phyloP scores from a whole-genome alignment of 345 rosid species.

The Lepidium aucheri region DNA sequence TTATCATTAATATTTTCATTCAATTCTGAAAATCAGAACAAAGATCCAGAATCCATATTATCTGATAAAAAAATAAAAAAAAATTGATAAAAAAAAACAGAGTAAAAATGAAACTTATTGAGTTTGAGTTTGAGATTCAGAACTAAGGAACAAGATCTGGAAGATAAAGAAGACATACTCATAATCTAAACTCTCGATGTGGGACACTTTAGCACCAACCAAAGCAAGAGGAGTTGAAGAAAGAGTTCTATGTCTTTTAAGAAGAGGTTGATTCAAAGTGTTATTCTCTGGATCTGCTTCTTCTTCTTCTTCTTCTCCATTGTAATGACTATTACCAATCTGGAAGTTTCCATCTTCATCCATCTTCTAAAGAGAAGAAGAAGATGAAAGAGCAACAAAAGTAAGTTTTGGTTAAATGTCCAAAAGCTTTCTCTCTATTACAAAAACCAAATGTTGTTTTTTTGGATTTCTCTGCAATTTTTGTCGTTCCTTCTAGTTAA shows the following conservation, averaged over 20 bases:
- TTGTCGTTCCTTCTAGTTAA: slow-evolving; percentile 17
- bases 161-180: slow-evolving; percentile 43
- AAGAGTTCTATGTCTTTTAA: slow-evolving; percentile 66
- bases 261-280: slow-evolving; percentile 52
- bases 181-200: slow-evolving; percentile 86
- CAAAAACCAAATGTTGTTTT: neutral
- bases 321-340: slow-evolving; percentile 22
- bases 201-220: slow-evolving; percentile 83
- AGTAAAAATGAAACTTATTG: neutral
- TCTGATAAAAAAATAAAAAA: too few relatives aligned
- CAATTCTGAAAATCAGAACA: too few relatives aligned
- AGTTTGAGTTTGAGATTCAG: neutral
- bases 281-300: slow-evolving; percentile 28
- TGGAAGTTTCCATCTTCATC: slow-evolving; percentile 27
- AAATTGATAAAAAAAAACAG: neutral
- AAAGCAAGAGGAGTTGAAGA: slow-evolving; percentile 77
- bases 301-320: slow-evolving; percentile 27
- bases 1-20: too few relatives aligned
- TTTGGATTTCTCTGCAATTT: slow-evolving; percentile 8
- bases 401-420: slow-evolving; percentile 13
- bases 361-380: slow-evolving; percentile 5
- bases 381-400: neutral
- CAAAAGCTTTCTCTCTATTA: slow-evolving; percentile 5
- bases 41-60: neutral
- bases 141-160: neutral